These are phyloP conservation scores for Lindgomyces ingoldianus DNA, from an alignment of 495 filamentous ascomycete species.

Conservation along the genomic window DNA sequence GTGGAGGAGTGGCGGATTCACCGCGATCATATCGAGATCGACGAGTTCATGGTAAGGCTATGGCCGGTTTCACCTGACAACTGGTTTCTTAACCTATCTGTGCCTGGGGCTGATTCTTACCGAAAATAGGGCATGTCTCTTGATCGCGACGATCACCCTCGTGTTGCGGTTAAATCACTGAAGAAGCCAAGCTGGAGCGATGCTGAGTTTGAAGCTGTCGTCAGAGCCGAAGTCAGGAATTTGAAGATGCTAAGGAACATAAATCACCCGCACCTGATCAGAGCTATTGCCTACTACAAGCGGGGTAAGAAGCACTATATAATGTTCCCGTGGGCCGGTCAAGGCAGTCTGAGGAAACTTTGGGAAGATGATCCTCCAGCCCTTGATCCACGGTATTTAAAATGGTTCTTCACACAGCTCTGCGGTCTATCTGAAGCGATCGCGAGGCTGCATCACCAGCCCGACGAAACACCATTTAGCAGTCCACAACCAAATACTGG, in stretches of 20 bases:
- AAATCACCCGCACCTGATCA: conserved; percentile 6
- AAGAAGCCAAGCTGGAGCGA: background rate
- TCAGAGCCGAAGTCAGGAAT: background rate
- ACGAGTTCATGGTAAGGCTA: background rate
- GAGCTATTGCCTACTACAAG: conserved; percentile 12
- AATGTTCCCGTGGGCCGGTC: conserved; percentile 17
- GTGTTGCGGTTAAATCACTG: conserved; percentile 7
- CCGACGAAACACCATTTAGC: too few species aligned
- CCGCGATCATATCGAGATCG: conserved; percentile 6
- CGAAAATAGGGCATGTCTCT: background rate
- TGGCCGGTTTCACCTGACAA: too few species aligned
- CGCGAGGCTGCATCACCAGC: background rate
- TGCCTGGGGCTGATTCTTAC: too few species aligned
- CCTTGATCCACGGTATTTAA: background rate
- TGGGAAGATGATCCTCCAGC: background rate
- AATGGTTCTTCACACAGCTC: conserved; percentile 8
- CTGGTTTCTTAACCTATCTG: too few species aligned
- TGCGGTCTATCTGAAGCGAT: conserved; percentile 11
- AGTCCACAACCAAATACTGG: too few species aligned
- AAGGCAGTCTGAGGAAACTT: conserved; percentile 2
- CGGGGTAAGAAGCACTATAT: background rate
- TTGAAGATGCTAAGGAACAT: background rate
- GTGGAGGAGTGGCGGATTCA: conserved; percentile 10
- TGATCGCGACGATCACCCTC: conserved; percentile 1
- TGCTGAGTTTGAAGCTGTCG: background rate